A percentile compares a stretch with the other conserved stretches of the same genome.
phyloP scores from a whole-genome alignment of 2,329 filamentous ascomycete genomes.

The Samsoniella hepiali region DNA sequence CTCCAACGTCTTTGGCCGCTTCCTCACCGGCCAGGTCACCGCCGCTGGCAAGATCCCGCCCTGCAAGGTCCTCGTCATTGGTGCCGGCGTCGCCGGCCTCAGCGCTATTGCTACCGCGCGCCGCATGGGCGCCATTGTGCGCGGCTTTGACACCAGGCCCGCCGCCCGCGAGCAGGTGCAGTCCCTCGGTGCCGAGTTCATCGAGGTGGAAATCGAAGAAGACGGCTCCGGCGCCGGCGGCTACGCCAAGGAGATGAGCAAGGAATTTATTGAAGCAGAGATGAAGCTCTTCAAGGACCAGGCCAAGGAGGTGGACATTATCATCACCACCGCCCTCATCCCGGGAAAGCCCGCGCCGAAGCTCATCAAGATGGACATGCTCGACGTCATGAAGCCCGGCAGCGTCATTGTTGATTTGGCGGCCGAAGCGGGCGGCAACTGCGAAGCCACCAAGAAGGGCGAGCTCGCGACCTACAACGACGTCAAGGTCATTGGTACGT shows the following conservation, averaged over 20 bases:
- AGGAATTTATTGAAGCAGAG: slow-evolving; percentile 87
- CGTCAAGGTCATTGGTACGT: slow-evolving; percentile 76
- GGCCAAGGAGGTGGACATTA: slow-evolving; percentile 83
- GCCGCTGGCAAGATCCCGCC: slow-evolving; percentile 88
- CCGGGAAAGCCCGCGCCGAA: slow-evolving; percentile 80
- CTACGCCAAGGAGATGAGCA: slow-evolving; percentile 92
- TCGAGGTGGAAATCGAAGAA: slow-evolving; percentile 81
- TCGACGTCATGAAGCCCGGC: slow-evolving; percentile 83
- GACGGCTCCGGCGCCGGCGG: slow-evolving; percentile 81
- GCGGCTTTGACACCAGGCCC: slow-evolving; percentile 87
- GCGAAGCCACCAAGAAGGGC: slow-evolving; percentile 74
- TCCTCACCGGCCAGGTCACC: slow-evolving; percentile 84
- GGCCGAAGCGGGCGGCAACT: slow-evolving; percentile 84
- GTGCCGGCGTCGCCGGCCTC: slow-evolving; percentile 82
- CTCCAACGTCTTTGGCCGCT: slow-evolving; percentile 84
- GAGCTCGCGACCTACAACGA: slow-evolving; percentile 69
- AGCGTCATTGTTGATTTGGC: slow-evolving; percentile 86
- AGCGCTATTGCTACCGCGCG: slow-evolving; percentile 85
- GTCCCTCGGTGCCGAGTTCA: slow-evolving; percentile 83
- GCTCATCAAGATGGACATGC: slow-evolving; percentile 76
- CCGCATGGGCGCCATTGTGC: slow-evolving; percentile 82
- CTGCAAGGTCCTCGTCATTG: slow-evolving; percentile 86
- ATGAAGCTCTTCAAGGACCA: slow-evolving; percentile 92
- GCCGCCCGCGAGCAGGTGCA: slow-evolving; percentile 87
- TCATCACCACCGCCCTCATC: slow-evolving; percentile 89